A percentile compares a stretch with the other conserved stretches of the same genome.
phyloP scores from a whole-genome alignment of 2,329 filamentous ascomycete species.

The Blastomyces silverae region DNA sequence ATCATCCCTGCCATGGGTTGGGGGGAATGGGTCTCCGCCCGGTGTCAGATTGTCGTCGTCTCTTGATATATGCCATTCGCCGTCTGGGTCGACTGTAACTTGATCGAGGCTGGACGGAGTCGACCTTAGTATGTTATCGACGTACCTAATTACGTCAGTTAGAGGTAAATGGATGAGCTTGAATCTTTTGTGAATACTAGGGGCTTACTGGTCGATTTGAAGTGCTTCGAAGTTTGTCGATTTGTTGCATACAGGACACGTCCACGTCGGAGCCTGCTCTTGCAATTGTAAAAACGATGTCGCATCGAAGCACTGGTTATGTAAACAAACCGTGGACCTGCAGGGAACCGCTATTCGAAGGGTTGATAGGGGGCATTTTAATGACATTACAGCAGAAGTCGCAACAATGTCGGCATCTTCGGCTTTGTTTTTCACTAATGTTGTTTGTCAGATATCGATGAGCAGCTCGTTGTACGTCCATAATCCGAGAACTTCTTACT shows the following conservation, averaged over 20 bases:
- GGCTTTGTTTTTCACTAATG: slow-evolving; percentile 67
- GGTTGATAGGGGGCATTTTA: slow-evolving; percentile 89
- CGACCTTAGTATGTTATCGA: slow-evolving; percentile 72
- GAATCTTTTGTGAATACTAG: background rate
- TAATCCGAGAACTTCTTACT: slow-evolving; percentile 49
- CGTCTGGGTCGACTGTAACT: slow-evolving; percentile 83
- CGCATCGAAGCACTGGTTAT: slow-evolving; percentile 93
- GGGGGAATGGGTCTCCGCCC: slow-evolving; percentile 33
- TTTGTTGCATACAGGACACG: slow-evolving; percentile 91
- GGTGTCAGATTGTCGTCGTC: slow-evolving; percentile 38
- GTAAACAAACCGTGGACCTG: slow-evolving; percentile 70
- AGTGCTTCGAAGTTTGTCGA: slow-evolving; percentile 70
- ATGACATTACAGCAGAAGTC: slow-evolving; percentile 77
- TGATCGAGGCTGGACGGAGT: slow-evolving; percentile 69
- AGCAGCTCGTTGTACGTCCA: slow-evolving; percentile 19
- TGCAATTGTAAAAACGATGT: slow-evolving; percentile 87
- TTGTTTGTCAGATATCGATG: slow-evolving; percentile 9
- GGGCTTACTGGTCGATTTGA: slow-evolving; percentile 72
- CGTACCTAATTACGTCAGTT: slow-evolving; percentile 54
- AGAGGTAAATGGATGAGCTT: slow-evolving; percentile 9
- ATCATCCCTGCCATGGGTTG: slow-evolving; percentile 45
- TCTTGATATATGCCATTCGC: slow-evolving; percentile 59
- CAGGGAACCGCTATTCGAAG: slow-evolving; percentile 73
- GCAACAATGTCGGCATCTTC: slow-evolving; percentile 84
- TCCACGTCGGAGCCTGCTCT: slow-evolving; percentile 93